Percentiles rank a stretch among this genome's conserved stretches.
Evolutionary conservation across 164 flowering plant genomes (phyloP).

Genomic region (Amborella trichopoda): DNA sequence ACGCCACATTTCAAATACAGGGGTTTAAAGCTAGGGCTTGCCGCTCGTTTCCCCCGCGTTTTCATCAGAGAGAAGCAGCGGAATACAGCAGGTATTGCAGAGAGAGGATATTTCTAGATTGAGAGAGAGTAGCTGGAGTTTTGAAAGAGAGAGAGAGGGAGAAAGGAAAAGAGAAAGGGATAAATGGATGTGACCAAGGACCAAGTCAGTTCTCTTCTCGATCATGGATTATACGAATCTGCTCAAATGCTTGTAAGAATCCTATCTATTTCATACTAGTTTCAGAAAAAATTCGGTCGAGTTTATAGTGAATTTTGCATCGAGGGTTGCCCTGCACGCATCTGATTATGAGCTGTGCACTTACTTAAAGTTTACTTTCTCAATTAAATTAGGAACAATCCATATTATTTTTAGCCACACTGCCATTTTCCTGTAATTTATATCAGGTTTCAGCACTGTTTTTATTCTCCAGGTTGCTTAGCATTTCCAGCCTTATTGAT

Average conservation of each 20-base stretch:
- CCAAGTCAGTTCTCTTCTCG: slow-evolving; percentile 63
- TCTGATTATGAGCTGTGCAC: neutral
- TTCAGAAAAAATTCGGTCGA: too few species aligned
- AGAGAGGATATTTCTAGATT: too few species aligned
- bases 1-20: too few species aligned
- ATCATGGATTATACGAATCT: slow-evolving; percentile 58
- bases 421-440: neutral
- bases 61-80: too few species aligned
- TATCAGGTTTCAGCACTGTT: neutral
- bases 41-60: too few species aligned
- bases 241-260: slow-evolving; percentile 64
- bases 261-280: too few species aligned
- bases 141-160: slow-evolving; percentile 1
- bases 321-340: neutral
- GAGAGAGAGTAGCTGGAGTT: too few species aligned
- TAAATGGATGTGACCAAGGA: slow-evolving; percentile 72
- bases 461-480: too few species aligned
- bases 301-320: too few species aligned
- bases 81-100: too few species aligned
- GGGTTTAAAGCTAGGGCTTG: too few species aligned
- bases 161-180: neutral
- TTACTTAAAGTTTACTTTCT: neutral
- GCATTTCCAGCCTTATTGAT: too few species aligned
- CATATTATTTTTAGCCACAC: neutral
- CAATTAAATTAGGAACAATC: neutral